phyloP scores from a whole-genome alignment of 371 early-diverging fungal species.

The Lichtheimia ornata region DNA sequence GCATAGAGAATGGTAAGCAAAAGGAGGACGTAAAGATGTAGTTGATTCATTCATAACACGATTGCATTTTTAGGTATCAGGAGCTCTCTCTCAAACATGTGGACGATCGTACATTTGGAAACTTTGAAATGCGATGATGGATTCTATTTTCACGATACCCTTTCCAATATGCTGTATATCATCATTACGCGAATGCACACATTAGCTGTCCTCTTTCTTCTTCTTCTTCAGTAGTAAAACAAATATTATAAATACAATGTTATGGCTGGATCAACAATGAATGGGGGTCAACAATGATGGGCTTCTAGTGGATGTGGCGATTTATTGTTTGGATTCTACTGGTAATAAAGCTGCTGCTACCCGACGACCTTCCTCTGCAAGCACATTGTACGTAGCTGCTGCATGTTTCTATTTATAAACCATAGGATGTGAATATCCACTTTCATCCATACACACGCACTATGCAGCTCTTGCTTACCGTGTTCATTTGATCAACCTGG shows the following conservation, averaged over 20 bases:
- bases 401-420: slow-evolving; percentile 53
- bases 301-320: background rate
- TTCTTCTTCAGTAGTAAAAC: background rate
- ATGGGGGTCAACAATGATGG: slow-evolving; percentile 1
- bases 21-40: background rate
- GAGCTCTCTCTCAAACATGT: slow-evolving; percentile 73
- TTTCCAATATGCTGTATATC: slow-evolving; percentile 1
- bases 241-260: too few species aligned
- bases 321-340: slow-evolving; percentile 7
- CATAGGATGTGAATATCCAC: background rate
- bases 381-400: slow-evolving; percentile 62
- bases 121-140: slow-evolving; percentile 66
- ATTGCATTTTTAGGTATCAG: slow-evolving; percentile 62
- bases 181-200: background rate
- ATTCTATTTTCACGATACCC: background rate
- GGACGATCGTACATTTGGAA: slow-evolving; percentile 51
- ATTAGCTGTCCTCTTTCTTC: slow-evolving; percentile 10
- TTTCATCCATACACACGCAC: background rate
- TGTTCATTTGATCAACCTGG: slow-evolving; percentile 67
- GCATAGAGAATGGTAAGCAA: slow-evolving; percentile 71
- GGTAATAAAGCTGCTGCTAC: slow-evolving; percentile 62
- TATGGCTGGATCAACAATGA: too few species aligned
- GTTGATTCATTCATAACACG: background rate
- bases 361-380: slow-evolving; percentile 65
- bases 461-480: slow-evolving; percentile 35